Base-by-base conservation (phyloP, 306 rosid species). In the Gynostemma pentaphyllum region DNA sequence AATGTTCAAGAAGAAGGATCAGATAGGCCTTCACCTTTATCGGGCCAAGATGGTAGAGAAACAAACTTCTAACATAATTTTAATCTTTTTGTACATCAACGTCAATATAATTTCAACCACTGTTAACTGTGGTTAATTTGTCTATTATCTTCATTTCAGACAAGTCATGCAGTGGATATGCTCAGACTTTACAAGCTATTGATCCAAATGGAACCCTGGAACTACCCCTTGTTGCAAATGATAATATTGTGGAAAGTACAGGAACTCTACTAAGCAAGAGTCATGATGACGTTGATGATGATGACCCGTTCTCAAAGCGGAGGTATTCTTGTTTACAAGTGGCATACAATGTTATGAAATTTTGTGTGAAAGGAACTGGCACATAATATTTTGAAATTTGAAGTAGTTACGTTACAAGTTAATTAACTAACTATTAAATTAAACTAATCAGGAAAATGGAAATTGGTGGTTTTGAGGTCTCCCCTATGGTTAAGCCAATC, bases 401-500 rank as follows among this genome's bases (percentile, higher is more conserved):
- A 9, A 36, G 64, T 47, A 24, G 48, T 24, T 47, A 72, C 68
- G 72, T 47, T 30, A 36, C 39, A 37, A 40, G 49, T 54, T 68
- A 55, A 79, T 42, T n/a, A n/a, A n/a, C n/a, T 15, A 23, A 29
- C 69, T 29, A 32, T 56, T 74, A 39, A 42, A 51, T 42, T 27
- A 45, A 68, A 19, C 49, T 79, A 64, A 68, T 53, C 87, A 92
- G 99, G 86, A 92, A 75, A 79, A 82, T 82, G 90, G 99, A 92
- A 52, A 67, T 68, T 26, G 90, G 87, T 73, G 77, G 80, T 66
- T 68, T 72, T 48, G 96, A 84, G 56, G 70, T 84, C 53, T 80
- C 82, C 72, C 90, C 96, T 14, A 75, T 86, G 71, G 90, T 92
- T 66, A 92, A 84, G 78, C 96, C 99, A 60, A 92, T 92, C 69